Percentiles rank a stretch among this genome's conserved stretches.
phyloP scores from a whole-genome alignment of 148 eudicot species.

The Rhododendron kiyosumense region DNA sequence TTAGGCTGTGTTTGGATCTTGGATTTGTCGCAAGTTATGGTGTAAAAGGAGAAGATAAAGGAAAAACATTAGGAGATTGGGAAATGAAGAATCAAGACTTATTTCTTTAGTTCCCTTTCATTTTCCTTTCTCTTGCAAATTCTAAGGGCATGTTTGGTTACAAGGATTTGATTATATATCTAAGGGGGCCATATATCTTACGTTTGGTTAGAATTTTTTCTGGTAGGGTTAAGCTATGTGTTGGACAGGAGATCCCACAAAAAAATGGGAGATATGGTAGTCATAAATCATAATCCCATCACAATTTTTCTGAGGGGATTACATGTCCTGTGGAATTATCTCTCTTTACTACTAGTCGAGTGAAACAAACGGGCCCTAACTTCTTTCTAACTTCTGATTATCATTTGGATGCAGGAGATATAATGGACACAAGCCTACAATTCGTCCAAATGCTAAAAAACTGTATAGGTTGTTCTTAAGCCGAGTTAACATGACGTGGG shows the following conservation, averaged over 20 bases:
- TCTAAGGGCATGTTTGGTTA: not conserved
- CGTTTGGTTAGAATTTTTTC: not conserved
- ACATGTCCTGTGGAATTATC: not conserved
- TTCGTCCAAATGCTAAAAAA: constrained; percentile 95
- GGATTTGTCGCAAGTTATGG: not conserved
- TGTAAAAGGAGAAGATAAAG: not conserved
- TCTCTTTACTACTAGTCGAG: not conserved
- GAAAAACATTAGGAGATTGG: not conserved
- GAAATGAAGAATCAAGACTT: not conserved
- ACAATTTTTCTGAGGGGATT: not conserved
- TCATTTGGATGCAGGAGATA: constrained; percentile 63
- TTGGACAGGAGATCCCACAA: not conserved
- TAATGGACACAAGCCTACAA: constrained; percentile 92
- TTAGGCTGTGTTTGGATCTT: not conserved
- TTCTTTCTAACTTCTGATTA: not conserved
- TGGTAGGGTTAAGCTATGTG: not conserved
- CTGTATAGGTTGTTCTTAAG: constrained; percentile 52
- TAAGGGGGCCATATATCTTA: not conserved
- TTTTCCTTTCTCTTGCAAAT: not conserved
- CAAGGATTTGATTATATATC: not conserved
- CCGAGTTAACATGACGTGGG: constrained; percentile 84
- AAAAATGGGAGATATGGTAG: not conserved
- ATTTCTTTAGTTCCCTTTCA: not conserved
- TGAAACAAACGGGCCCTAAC: not conserved
- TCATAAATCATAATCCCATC: not conserved